phyloP scores from a whole-genome alignment of 208 protist species.

The Wallacemonas sp. region DNA sequence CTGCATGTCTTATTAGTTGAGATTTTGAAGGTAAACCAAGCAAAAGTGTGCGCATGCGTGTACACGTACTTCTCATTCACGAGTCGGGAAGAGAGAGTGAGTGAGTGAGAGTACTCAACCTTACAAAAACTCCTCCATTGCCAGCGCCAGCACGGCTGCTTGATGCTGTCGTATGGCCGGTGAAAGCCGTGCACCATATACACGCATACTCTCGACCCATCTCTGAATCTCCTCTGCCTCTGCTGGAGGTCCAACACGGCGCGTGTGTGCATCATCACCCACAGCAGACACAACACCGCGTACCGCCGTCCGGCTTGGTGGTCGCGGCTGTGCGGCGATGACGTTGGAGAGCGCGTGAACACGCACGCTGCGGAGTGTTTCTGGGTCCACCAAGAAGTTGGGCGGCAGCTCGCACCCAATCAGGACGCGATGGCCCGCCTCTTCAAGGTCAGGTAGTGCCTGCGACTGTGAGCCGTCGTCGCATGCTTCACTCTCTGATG shows the following conservation, averaged over 20 bases:
- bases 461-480: not conserved
- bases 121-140: constrained; percentile 34
- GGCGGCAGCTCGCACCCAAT: constrained; percentile 50
- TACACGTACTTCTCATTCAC: too few relatives aligned
- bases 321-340: too few relatives aligned
- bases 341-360: constrained; percentile 32
- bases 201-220: constrained; percentile 74
- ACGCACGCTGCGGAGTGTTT: constrained; percentile 42
- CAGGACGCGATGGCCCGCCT: too few relatives aligned
- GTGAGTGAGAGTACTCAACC: not conserved
- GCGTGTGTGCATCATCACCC: too few relatives aligned
- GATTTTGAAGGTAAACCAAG: too few relatives aligned
- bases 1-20: too few relatives aligned
- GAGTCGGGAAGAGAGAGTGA: not conserved
- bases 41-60: too few relatives aligned
- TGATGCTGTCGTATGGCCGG: constrained; percentile 41
- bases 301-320: too few relatives aligned
- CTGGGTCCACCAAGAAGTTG: constrained; percentile 57
- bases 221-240: constrained; percentile 27
- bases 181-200: constrained; percentile 42
- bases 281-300: too few relatives aligned
- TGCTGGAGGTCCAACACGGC: too few relatives aligned
- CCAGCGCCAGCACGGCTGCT: constrained; percentile 50
- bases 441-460: too few relatives aligned
- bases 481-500: too few relatives aligned